These are phyloP conservation scores for Paulownia fortunei DNA, from an alignment of 257 asterid genomes.

Conservation along the genomic window DNA sequence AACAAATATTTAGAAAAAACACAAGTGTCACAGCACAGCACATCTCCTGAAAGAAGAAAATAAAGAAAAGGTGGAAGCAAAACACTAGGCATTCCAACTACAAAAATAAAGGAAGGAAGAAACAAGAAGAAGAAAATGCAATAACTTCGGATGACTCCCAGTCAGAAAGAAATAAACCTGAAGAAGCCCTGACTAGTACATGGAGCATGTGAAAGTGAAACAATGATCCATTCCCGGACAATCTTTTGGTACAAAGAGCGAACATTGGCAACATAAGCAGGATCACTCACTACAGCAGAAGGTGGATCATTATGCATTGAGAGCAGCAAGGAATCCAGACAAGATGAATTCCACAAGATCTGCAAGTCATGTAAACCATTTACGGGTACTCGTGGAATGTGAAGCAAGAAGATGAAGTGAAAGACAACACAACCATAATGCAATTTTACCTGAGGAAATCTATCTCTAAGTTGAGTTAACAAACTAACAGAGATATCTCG, in stretches of 20 bases:
- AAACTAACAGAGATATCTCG: conserved; percentile 82
- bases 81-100: conserved; percentile 22
- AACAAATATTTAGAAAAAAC: background rate
- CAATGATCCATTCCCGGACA: conserved; percentile 93
- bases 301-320: conserved; percentile 94
- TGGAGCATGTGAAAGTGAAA: conserved; percentile 97
- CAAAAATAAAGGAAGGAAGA: background rate
- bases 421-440: conserved; percentile 19
- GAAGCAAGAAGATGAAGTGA: conserved; percentile 37
- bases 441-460: conserved; percentile 83
- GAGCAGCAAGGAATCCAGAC: conserved; percentile 86
- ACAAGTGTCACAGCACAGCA: background rate
- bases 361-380: conserved; percentile 45
- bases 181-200: conserved; percentile 99
- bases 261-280: conserved; percentile 86
- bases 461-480: conserved; percentile 89
- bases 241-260: conserved; percentile 91
- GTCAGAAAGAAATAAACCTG: conserved; percentile 63
- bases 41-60: background rate
- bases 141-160: conserved; percentile 18
- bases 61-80: conserved; percentile 23
- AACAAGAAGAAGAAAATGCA: conserved; percentile 16
- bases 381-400: conserved; percentile 31
- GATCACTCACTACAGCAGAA: conserved; percentile 88
- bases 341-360: conserved; percentile 93